A percentile compares a stretch with the other conserved stretches of the same genome.
phyloP scores from a whole-genome alignment of 345 rosid genomes.

The Eucalyptus viminalis region DNA sequence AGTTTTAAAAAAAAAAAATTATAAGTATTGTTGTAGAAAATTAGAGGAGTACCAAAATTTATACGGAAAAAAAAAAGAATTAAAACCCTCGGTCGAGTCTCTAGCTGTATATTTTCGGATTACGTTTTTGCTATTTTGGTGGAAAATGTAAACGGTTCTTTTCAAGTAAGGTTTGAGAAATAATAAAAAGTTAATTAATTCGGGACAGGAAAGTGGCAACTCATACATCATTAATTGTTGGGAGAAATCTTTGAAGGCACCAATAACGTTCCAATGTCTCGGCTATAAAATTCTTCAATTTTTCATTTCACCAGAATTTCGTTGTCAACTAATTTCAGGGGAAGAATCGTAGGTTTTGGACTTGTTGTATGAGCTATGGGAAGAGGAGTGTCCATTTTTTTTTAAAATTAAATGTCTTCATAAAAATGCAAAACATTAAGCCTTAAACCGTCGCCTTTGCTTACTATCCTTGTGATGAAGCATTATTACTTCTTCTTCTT shows the following conservation, averaged over 20 bases:
- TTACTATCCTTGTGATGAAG: not conserved
- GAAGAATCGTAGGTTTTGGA: not conserved
- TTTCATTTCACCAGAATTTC: not conserved
- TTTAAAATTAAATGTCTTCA: not conserved
- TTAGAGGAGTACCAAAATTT: not conserved
- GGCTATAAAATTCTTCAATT: not conserved
- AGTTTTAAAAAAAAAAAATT: too few relatives aligned
- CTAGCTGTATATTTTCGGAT: not conserved
- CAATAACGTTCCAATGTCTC: not conserved
- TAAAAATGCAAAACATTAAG: not conserved
- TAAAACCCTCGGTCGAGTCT: too few relatives aligned
- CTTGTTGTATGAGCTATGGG: not conserved
- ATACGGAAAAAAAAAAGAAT: not conserved
- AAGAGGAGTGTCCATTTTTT: not conserved
- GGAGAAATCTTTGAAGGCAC: not conserved
- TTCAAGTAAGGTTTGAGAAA: not conserved
- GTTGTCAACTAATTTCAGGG: not conserved
- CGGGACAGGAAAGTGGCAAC: not conserved
- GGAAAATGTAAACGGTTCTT: not conserved
- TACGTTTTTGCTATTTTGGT: not conserved
- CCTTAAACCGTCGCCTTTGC: not conserved
- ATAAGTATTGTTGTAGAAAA: not conserved
- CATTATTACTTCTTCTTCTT: not conserved
- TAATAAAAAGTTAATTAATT: too few relatives aligned
- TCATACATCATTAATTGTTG: not conserved